Evolutionary conservation across 306 rosid species (phyloP), one percentile per base, ranked within the genome.

Genomic region (Prunus mira): DNA sequence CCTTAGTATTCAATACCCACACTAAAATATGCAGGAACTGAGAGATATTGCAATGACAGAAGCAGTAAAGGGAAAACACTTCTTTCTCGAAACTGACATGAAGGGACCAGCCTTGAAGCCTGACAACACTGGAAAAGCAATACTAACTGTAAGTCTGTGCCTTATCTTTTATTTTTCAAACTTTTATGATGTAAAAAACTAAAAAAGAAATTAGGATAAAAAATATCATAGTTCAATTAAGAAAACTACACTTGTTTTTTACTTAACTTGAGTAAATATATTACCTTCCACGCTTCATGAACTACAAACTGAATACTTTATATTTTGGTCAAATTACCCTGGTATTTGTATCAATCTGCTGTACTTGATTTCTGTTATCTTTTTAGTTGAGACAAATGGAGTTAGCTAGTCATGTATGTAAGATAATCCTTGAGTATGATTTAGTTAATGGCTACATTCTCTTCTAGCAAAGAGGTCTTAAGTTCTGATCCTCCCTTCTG

Each of bases 51-150:
- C 96, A 52, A 67, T 82, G 82, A 79, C 74, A 54, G 95, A 90
- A 73, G 85, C 88, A 65, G 78, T 92, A 25, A 90, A 89, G 81
- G 97, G 97, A 70, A 95, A 92, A 72, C 84, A 90, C 80, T 95
- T 95, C 76, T 92, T 95, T 69, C 88, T 95, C 25, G 98, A 92
- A 81, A 76, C 71, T 62, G 98, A 95, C 76, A 88, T 95, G 71
- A 92, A 83, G 82, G 97, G 97, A 62, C 96, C 97, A 62, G 58
- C 96, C 22, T 79, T 95, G 84, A 95, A 90, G 86, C 96, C 85
- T 76, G 97, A 90, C 88, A 85, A 92, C 85, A 90, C 91, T 69
- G 98, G 98, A 83, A 92, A 92, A 82, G 89, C 97, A 74, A 92
- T 92, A 76, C 77, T 95, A 65, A 92, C 97, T 3, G 96, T 92